Evolutionary conservation across 345 rosid species (phyloP), one percentile per base, ranked within the genome.

Genomic region (Linum lewisii): DNA sequence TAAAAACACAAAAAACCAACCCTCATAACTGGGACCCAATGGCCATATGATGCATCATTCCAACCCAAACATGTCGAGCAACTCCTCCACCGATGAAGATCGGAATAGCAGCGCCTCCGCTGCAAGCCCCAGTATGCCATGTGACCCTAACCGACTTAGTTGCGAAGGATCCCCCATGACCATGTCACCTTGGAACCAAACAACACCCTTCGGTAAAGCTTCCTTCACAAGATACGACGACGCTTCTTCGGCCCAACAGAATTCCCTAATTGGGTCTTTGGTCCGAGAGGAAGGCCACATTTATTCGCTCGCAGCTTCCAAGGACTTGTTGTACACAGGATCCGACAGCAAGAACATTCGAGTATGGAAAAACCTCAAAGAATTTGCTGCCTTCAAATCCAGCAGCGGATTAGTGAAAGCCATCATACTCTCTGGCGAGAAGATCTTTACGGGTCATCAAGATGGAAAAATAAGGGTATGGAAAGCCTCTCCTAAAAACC

Each of bases 121-220:
- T 9, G 22, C 34, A 18, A 57, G 60, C 60, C 60, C 44, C 21
- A 10, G 26, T 15, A 21, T 21, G 24, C 14, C 47, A 16, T 29
- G 13, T 45, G 60, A 57, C 44, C 60, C 60, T 2, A 57, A 57
- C 60, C 42, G 60, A 9, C 23, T 29, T 13, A 57, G 60, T 45
- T 57, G 60, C 45, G 60, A 57, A 9, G 60, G 60, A 1, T 57
- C 60, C 21, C 60, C 60, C 19, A 57, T 57, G 60, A 29, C 22
- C 11, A 57, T 57, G 60, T 57, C 60, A 0, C 60, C 60, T 5
- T 57, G 60, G 60, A 57, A 57, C 60, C 60, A 57, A 21, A 57
- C 60, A 4, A 14, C 60, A 11, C 24, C 56, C 0, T 20, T 52
- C 24, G 56, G 24, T 11, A 52, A 52, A 24, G 23, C 56, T 9